A percentile compares a stretch with the other conserved stretches of the same genome.
Evolutionary conservation across 495 filamentous ascomycete genomes (phyloP).

Genomic region (Podospora comata): DNA sequence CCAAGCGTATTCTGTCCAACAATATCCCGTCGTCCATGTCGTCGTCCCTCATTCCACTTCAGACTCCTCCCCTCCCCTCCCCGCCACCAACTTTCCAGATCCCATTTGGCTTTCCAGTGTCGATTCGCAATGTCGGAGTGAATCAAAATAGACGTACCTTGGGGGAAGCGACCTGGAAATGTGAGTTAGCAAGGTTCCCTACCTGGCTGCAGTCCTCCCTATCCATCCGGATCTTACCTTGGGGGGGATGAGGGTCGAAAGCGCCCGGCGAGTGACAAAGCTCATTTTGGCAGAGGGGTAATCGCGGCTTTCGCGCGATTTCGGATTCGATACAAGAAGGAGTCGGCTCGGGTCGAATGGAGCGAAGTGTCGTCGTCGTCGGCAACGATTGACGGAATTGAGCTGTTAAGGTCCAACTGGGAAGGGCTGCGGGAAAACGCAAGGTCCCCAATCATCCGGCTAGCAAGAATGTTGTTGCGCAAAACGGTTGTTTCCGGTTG

Average conservation of each 20-base stretch:
- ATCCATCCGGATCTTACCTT: slow-evolving; percentile 64
- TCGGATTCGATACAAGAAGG: slow-evolving; percentile 9
- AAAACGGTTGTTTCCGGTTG: slow-evolving; percentile 28
- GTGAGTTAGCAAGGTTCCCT: slow-evolving; percentile 29
- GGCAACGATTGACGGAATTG: slow-evolving; percentile 17
- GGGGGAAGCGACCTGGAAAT: slow-evolving; percentile 70
- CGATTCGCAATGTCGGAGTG: not conserved
- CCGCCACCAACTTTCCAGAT: not conserved
- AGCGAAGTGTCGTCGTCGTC: not conserved
- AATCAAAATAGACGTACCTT: slow-evolving; percentile 62
- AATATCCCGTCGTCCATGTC: not conserved
- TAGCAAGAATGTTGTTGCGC: slow-evolving; percentile 36
- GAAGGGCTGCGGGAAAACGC: slow-evolving; percentile 28
- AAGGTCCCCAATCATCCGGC: slow-evolving; percentile 14
- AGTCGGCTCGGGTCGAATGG: not conserved
- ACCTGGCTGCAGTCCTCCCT: not conserved
- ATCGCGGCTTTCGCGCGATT: slow-evolving; percentile 6
- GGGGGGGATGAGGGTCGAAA: slow-evolving; percentile 97
- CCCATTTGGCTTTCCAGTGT: slow-evolving; percentile 4
- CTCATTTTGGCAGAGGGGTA: slow-evolving; percentile 69
- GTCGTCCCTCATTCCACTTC: not conserved
- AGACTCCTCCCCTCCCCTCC: not conserved
- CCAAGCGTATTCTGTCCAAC: not conserved
- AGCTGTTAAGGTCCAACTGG: slow-evolving; percentile 25
- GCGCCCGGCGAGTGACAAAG: slow-evolving; percentile 78